A percentile compares a stretch with the other conserved stretches of the same genome.
These are phyloP conservation scores for Tulasnella calospora DNA, from an alignment of 768 basidiomycete genomes.

Conservation along the genomic window DNA sequence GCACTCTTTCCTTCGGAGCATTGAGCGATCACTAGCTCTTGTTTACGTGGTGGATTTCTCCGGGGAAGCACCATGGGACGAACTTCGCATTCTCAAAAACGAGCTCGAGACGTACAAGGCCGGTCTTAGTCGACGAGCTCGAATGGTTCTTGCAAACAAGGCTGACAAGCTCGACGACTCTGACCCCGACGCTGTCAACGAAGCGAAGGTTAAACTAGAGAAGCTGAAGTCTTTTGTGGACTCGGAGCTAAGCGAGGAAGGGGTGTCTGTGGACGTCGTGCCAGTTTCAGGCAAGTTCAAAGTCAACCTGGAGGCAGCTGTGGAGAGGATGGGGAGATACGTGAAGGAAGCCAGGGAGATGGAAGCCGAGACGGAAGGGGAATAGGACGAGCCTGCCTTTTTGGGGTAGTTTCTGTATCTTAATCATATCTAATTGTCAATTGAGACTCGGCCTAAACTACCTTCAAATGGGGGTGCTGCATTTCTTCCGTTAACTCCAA, in stretches of 20 bases:
- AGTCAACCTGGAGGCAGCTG: conserved; percentile 69
- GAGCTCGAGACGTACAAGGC: conserved; percentile 80
- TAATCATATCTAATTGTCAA: not conserved
- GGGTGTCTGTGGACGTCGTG: conserved; percentile 56
- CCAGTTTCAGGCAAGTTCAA: conserved; percentile 82
- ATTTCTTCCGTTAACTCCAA: not conserved
- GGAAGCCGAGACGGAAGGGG: not conserved
- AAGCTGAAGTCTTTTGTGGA: conserved; percentile 55
- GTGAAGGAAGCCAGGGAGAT: conserved; percentile 48
- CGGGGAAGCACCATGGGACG: conserved; percentile 66
- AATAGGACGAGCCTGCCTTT: not conserved
- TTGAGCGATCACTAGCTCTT: conserved; percentile 86
- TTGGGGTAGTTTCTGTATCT: not conserved
- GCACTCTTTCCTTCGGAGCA: conserved; percentile 86
- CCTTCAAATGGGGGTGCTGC: not conserved
- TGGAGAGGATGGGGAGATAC: conserved; percentile 62
- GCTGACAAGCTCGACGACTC: conserved; percentile 72
- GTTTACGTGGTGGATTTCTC: conserved; percentile 91
- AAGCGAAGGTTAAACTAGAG: conserved; percentile 54
- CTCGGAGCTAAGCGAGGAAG: conserved; percentile 39
- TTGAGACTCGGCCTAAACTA: not conserved
- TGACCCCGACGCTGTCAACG: conserved; percentile 46
- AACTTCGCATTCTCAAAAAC: conserved; percentile 63
- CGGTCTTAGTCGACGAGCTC: conserved; percentile 69
- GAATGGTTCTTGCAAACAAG: conserved; percentile 90